phyloP scores from a whole-genome alignment of 208 protist genomes.

The Leishmania lainsoni region DNA sequence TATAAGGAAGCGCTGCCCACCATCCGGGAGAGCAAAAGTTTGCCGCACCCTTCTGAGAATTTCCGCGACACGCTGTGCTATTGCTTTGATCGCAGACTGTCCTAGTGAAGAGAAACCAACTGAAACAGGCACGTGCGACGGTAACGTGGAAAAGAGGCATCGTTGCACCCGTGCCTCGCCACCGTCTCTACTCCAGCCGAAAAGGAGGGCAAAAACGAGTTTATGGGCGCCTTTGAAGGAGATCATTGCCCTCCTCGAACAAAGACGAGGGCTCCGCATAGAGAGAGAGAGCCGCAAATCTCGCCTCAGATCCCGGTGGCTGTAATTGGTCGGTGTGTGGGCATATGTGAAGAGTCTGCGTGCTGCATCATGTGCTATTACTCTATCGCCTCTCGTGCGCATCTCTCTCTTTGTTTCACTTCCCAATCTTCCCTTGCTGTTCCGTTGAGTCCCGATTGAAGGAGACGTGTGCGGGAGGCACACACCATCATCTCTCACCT shows the following conservation, averaged over 20 bases:
- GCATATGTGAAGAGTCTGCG: no score
- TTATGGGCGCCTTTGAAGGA: neutral
- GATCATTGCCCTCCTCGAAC: no score
- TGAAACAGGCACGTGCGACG: neutral
- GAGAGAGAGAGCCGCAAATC: neutral
- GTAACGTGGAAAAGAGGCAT: neutral
- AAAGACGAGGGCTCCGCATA: neutral
- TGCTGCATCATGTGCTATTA: neutral
- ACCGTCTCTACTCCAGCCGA: neutral
- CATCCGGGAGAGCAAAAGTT: constrained; percentile 20
- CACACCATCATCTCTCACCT: neutral
- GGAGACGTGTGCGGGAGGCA: neutral
- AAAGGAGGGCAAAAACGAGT: neutral
- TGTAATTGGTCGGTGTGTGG: neutral
- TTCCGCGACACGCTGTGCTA: constrained; percentile 55
- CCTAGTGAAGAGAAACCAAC: constrained; percentile 5
- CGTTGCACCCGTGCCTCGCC: neutral
- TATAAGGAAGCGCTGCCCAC: constrained; percentile 51
- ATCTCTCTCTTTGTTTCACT: neutral
- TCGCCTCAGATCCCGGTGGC: neutral
- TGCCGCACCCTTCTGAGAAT: constrained; percentile 41
- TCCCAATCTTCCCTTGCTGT: neutral
- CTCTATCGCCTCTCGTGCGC: neutral
- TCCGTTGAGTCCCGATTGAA: constrained; percentile 10
- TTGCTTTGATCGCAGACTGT: constrained; percentile 53